A percentile compares a stretch with the other conserved stretches of the same genome.
These are phyloP conservation scores for Plectranthus barbatus DNA, from an alignment of 257 asterid genomes.

Conservation along the genomic window DNA sequence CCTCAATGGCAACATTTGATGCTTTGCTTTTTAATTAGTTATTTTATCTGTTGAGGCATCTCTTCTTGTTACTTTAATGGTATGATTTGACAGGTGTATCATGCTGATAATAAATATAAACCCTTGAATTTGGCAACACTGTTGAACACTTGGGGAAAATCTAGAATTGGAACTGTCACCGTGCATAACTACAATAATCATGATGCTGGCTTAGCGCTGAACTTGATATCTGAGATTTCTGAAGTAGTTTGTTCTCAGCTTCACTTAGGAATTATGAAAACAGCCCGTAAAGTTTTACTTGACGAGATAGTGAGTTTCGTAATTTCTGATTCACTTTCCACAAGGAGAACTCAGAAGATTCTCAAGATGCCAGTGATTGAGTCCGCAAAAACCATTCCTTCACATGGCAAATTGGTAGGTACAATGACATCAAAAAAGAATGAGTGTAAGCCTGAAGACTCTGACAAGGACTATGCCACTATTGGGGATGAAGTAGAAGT, in stretches of 20 bases:
- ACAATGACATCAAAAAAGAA: neutral
- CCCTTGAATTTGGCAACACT: constrained; percentile 60
- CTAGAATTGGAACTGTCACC: constrained; percentile 28
- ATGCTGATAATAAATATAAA: constrained; percentile 34
- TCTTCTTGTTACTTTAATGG: constrained; percentile 17
- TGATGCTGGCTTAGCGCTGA: constrained; percentile 23
- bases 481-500: constrained; percentile 29
- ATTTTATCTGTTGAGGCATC: constrained; percentile 2
- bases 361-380: constrained; percentile 25
- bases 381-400: constrained; percentile 25
- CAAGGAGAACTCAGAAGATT: constrained; percentile 41
- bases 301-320: constrained; percentile 75
- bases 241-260: constrained; percentile 76
- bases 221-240: constrained; percentile 53
- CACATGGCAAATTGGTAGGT: constrained; percentile 34
- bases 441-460: constrained; percentile 38
- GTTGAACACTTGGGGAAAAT: constrained; percentile 43
- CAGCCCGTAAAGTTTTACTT: constrained; percentile 74
- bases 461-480: constrained; percentile 21
- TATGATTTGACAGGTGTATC: constrained; percentile 58
- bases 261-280: constrained; percentile 67
- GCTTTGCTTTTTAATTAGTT: neutral
- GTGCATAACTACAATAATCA: constrained; percentile 27
- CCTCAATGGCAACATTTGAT: neutral
- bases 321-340: constrained; percentile 53